Evolutionary conservation across 495 filamentous ascomycete species (phyloP).

Genomic region (Halenospora varia): DNA sequence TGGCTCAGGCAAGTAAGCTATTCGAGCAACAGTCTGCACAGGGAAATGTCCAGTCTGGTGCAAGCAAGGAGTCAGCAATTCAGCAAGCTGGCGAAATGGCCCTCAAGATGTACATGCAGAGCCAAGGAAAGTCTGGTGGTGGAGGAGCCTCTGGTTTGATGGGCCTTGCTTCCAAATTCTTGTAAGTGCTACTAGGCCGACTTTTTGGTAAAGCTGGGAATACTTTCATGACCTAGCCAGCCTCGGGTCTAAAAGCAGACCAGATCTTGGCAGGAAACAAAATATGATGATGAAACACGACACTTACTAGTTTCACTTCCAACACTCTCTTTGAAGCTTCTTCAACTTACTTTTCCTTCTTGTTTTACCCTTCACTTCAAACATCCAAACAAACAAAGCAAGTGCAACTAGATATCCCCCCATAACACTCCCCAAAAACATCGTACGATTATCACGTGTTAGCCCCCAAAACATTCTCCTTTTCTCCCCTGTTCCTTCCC

Average conservation of each 20-base stretch:
- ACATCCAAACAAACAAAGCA: no score
- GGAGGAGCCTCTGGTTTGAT: conserved; percentile 27
- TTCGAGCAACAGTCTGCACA: conserved; percentile 44
- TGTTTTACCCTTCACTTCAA: no score
- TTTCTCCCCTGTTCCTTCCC: conserved; percentile 1
- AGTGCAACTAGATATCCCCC: no score
- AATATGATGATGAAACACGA: no score
- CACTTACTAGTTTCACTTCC: no score
- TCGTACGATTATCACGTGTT: not conserved
- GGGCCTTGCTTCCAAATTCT: conserved; percentile 38
- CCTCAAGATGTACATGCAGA: conserved; percentile 52
- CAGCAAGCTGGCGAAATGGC: conserved; percentile 52
- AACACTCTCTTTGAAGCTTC: no score
- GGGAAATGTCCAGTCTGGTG: conserved; percentile 39
- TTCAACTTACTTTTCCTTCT: no score
- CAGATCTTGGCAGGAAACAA: no score
- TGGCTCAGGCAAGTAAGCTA: conserved; percentile 50
- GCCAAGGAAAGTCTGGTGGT: conserved; percentile 29
- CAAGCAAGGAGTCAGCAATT: conserved; percentile 47
- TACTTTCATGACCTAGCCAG: no score
- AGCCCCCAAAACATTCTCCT: not conserved
- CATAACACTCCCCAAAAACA: not conserved
- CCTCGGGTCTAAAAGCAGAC: no score
- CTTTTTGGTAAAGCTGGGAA: no score
- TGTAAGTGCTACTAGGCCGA: conserved; percentile 20